These are phyloP conservation scores for Lodderomyces margitis DNA, from an alignment of 1,139 yeast genomes.

Conservation along the genomic window DNA sequence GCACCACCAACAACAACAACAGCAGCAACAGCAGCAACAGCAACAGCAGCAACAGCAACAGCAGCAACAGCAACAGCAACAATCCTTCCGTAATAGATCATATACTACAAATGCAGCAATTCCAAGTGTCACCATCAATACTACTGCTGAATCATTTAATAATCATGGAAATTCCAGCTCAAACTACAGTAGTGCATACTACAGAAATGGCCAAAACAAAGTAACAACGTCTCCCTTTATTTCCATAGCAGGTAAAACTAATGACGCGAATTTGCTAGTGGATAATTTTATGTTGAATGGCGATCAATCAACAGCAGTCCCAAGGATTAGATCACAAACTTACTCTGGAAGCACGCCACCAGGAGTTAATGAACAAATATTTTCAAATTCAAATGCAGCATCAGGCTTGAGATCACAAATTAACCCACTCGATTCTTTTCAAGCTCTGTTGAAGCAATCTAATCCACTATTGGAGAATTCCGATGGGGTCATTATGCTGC, in stretches of 20 bases:
- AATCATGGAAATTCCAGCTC: background rate
- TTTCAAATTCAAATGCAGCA: slow-evolving; percentile 12
- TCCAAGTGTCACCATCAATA: slow-evolving; percentile 17
- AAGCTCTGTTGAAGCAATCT: slow-evolving; percentile 2
- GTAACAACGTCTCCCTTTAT: slow-evolving; percentile 18
- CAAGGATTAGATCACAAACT: slow-evolving; percentile 44
- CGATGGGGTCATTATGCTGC: no score
- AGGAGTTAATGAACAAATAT: slow-evolving; percentile 19
- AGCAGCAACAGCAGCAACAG: slow-evolving; percentile 2
- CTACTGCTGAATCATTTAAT: slow-evolving; percentile 9
- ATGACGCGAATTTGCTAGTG: slow-evolving; percentile 30
- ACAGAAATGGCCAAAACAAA: slow-evolving; percentile 2
- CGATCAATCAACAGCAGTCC: slow-evolving; percentile 12
- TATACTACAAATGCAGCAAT: slow-evolving; percentile 48
- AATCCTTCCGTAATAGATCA: slow-evolving; percentile 39
- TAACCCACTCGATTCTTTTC: slow-evolving; percentile 17
- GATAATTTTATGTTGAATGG: slow-evolving; percentile 31
- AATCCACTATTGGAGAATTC: background rate
- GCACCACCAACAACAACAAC: slow-evolving; percentile 4
- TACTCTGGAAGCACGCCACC: slow-evolving; percentile 42
- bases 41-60: slow-evolving; percentile 6
- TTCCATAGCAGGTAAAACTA: slow-evolving; percentile 19
- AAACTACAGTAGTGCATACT: background rate
- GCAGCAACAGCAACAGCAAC: slow-evolving; percentile 1
- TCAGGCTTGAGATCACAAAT: slow-evolving; percentile 9